phyloP scores from a whole-genome alignment of 192 early-diverging fungal genomes.

The Neocallimastix lanati region DNA sequence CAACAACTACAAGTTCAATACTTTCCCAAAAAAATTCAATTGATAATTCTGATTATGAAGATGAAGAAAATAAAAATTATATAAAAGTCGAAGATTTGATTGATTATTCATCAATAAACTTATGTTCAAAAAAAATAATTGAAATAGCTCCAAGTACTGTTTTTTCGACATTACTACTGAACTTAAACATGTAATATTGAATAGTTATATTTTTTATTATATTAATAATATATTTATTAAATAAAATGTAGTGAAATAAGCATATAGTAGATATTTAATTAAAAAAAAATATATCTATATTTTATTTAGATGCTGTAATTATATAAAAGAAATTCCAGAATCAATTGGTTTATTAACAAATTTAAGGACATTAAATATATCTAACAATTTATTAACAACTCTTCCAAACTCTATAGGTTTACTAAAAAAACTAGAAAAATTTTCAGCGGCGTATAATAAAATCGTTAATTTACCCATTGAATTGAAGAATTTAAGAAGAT shows the following conservation, averaged over 20 bases:
- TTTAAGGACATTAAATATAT: conserved; percentile 43
- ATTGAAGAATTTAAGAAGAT: background rate
- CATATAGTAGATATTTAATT: no score
- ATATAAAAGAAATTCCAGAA: conserved; percentile 28
- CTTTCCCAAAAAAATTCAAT: background rate
- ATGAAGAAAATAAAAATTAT: background rate
- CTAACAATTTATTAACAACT: conserved; percentile 37
- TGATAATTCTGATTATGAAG: background rate
- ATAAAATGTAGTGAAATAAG: no score
- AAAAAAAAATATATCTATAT: no score
- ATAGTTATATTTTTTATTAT: no score
- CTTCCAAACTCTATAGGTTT: conserved; percentile 41
- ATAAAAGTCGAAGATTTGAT: background rate
- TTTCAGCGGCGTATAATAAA: background rate
- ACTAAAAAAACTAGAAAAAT: conserved; percentile 29
- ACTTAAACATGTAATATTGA: background rate
- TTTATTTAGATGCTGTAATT: background rate
- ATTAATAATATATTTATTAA: no score
- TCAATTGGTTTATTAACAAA: conserved; percentile 45
- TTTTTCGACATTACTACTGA: background rate
- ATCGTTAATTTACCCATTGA: background rate
- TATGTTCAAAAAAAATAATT: background rate
- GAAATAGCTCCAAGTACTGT: background rate
- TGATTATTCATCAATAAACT: background rate
- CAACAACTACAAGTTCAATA: background rate